phyloP scores from a whole-genome alignment of 73 alveolate species.

The Uronychia binucleata region DNA sequence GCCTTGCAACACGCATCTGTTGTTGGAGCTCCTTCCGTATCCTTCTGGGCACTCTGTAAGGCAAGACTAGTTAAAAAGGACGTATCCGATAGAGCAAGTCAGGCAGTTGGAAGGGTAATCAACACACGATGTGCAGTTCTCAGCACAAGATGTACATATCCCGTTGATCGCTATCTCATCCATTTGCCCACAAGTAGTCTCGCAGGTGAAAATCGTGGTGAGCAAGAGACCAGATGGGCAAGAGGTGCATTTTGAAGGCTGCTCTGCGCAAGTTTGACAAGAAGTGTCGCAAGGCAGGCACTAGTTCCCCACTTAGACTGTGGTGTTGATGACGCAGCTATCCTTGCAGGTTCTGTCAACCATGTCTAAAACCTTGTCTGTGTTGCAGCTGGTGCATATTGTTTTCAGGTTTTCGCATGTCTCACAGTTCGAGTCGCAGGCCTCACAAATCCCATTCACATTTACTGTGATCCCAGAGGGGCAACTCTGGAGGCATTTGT shows the following conservation, averaged over 20 bases:
- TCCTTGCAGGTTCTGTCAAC: conserved; percentile 19
- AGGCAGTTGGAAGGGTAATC: conserved; percentile 35
- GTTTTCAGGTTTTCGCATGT: conserved; percentile 24
- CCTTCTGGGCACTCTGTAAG: conserved; percentile 49
- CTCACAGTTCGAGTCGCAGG: conserved; percentile 34
- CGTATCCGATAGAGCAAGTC: conserved; percentile 15
- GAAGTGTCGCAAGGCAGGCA: conserved; percentile 16
- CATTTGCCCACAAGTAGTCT: background rate
- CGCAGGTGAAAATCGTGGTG: conserved; percentile 14
- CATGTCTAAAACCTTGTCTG: background rate
- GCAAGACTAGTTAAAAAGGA: conserved; percentile 38
- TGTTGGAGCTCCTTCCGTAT: conserved; percentile 7
- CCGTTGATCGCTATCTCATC: conserved; percentile 13
- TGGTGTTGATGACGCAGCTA: conserved; percentile 30
- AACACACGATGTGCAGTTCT: conserved; percentile 38
- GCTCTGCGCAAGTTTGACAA: conserved; percentile 26
- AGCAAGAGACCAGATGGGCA: conserved; percentile 17
- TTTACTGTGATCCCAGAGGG: conserved; percentile 32
- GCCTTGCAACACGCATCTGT: conserved; percentile 44
- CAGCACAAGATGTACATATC: conserved; percentile 28
- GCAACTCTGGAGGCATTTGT: conserved; percentile 30
- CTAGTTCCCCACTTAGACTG: background rate
- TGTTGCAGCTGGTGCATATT: conserved; percentile 46
- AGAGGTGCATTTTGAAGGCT: background rate
- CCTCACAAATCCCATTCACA: conserved; percentile 13